Base-by-base conservation (phyloP, 345 rosid genomes). In the Citrus glauca region DNA sequence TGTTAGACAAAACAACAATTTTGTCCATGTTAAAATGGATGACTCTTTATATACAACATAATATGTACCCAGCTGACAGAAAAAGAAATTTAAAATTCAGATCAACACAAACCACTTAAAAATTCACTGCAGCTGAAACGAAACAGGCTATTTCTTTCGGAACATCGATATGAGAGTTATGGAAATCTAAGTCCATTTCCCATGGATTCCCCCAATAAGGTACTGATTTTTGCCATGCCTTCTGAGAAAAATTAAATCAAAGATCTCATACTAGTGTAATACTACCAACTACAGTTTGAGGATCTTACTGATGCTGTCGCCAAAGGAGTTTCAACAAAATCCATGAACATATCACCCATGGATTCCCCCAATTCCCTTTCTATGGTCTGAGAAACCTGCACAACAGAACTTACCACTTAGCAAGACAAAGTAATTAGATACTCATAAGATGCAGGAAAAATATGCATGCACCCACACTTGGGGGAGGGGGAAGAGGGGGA, bases 221-320 rank as follows among this genome's bases (percentile, higher is more conserved):
- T 30, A 30, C 30, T 30, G 30, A 30, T 30, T 30, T 30, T 40
- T 70, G 35, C 28, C 30, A 17, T 17, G 13, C 42, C 37, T 48
- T n/a, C 2, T 66, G 66, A 73, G 68, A 72, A 72, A 38, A 50
- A 50, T 71, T 56, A n/a, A 27, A 77, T 66, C 66, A 19, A 80
- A 42, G 27, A 45, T 37, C 55, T 45, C 20, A 1, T 7, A 57
- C 28, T 16, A 71, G 56, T 27, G 48, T 19, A 69, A 64, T 11
- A 73, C 33, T 20, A 73, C 64, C 65, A 69, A 66, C 10, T 35
- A 59, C 7, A 76, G 67, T 66, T 55, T 24, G 73, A 79, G 79
- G 85, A 80, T 30, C 79, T 89, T 86, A 95, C 99, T 37, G 99
- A 93, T 74, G 97, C 99, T 71, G 97, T 93, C 28, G 98, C 99